These are phyloP conservation scores for Tylopilus intermedius DNA, from an alignment of 768 basidiomycete genomes.

Conservation along the genomic window DNA sequence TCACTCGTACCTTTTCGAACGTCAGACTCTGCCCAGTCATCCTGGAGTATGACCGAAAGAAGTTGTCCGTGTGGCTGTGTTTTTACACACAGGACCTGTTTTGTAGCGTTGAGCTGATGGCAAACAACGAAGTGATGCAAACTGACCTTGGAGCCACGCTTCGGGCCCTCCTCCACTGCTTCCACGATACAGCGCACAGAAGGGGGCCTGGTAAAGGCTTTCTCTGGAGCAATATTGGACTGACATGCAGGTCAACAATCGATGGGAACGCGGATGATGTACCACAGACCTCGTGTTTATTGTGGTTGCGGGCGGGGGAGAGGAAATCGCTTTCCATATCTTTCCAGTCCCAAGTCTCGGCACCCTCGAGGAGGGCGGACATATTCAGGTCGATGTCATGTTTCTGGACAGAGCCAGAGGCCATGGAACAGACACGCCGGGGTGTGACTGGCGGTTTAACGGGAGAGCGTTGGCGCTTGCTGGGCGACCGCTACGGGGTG, in stretches of 20 bases:
- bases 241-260: conserved; percentile 8
- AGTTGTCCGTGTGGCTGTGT: conserved; percentile 35
- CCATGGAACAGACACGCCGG: conserved; percentile 11
- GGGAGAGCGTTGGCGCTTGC: conserved; percentile 16
- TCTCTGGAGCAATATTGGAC: conserved; percentile 11
- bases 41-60: conserved; percentile 56
- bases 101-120: not conserved
- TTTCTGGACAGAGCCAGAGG: not conserved
- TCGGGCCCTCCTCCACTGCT: conserved; percentile 35
- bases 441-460: conserved; percentile 12
- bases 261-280: not conserved
- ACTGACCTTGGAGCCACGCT: conserved; percentile 22
- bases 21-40: conserved; percentile 73
- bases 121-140: not conserved
- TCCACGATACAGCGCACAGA: conserved; percentile 58
- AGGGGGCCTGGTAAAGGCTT: conserved; percentile 28
- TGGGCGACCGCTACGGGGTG: conserved; percentile 9
- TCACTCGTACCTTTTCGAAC: conserved; percentile 49
- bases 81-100: conserved; percentile 49
- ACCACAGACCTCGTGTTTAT: conserved; percentile 19
- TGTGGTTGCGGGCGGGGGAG: conserved; percentile 40
- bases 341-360: conserved; percentile 67
- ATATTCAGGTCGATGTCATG: conserved; percentile 39
- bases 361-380: conserved; percentile 51
- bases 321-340: conserved; percentile 48